Evolutionary conservation across 1,139 yeast species (phyloP).

Genomic region (Protomyces lactucae-debilis): DNA sequence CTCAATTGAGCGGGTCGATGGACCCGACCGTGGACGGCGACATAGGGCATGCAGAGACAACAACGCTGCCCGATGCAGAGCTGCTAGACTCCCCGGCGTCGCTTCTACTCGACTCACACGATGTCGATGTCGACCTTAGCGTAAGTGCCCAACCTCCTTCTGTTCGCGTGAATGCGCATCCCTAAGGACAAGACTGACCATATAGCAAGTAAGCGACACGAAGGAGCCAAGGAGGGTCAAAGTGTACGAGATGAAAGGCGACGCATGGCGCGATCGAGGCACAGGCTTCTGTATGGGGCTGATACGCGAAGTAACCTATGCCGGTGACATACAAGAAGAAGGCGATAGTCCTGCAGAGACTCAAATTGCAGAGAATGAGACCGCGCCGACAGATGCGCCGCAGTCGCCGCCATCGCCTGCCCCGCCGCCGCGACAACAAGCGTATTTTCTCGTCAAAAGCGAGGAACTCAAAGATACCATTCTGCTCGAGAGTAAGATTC

Average conservation of each 20-base stretch:
- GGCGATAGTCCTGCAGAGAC: background rate
- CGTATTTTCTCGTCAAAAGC: conserved; percentile 67
- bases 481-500: conserved; percentile 60
- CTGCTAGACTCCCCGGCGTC: conserved; percentile 17
- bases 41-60: background rate
- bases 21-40: background rate
- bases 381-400: background rate
- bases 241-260: conserved; percentile 73
- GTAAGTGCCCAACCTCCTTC: background rate
- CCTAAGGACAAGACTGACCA: background rate
- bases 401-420: background rate
- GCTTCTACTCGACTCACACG: background rate
- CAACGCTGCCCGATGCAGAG: conserved; percentile 11
- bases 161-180: background rate
- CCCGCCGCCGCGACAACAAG: conserved; percentile 36
- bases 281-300: conserved; percentile 87
- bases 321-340: conserved; percentile 2
- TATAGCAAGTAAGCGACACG: conserved; percentile 9
- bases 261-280: conserved; percentile 88
- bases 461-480: conserved; percentile 60
- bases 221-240: conserved; percentile 56
- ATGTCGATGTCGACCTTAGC: background rate
- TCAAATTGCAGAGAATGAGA: background rate
- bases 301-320: conserved; percentile 41
- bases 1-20: background rate